A percentile compares a stretch with the other conserved stretches of the same genome.
Evolutionary conservation across 176 grass and related monocot species (phyloP).

Genomic region (Oryza nivara): DNA sequence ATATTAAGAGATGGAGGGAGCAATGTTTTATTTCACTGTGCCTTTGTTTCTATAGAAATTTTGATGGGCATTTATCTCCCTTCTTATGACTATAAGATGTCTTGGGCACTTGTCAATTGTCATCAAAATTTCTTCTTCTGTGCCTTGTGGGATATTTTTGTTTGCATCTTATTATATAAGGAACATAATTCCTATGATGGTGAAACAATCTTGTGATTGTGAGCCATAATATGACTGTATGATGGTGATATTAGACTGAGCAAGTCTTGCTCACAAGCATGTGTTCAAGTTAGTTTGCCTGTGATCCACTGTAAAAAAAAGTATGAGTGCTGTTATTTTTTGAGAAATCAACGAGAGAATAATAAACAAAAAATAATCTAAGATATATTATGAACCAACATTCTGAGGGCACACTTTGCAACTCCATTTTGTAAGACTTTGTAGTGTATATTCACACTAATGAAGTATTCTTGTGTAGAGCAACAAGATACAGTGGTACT

Average conservation of each 20-base stretch:
- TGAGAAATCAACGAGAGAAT: background rate
- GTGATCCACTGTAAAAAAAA: slow-evolving; percentile 11
- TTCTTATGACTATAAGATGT: background rate
- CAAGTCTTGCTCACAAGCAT: slow-evolving; percentile 22
- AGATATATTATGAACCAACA: slow-evolving; percentile 1
- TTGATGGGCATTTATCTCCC: background rate
- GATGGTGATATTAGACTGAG: background rate
- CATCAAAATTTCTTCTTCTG: background rate
- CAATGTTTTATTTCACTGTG: slow-evolving; percentile 10
- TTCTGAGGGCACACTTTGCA: slow-evolving; percentile 2
- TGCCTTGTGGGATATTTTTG: slow-evolving; percentile 24
- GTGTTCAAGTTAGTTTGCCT: slow-evolving; percentile 22
- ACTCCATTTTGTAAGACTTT: background rate
- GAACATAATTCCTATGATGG: slow-evolving; percentile 19
- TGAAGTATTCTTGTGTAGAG: background rate
- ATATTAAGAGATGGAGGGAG: background rate
- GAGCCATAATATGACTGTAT: background rate
- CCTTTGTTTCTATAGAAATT: slow-evolving; percentile 24
- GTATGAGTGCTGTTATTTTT: background rate
- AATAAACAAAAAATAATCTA: background rate
- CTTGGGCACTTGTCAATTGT: background rate
- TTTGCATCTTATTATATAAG: slow-evolving; percentile 1
- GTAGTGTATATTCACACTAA: background rate
- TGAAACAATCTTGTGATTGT: background rate
- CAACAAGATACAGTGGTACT: background rate